These are phyloP conservation scores for Xylaria sp. DNA, from an alignment of 2,329 filamentous ascomycete species.

Conservation along the genomic window DNA sequence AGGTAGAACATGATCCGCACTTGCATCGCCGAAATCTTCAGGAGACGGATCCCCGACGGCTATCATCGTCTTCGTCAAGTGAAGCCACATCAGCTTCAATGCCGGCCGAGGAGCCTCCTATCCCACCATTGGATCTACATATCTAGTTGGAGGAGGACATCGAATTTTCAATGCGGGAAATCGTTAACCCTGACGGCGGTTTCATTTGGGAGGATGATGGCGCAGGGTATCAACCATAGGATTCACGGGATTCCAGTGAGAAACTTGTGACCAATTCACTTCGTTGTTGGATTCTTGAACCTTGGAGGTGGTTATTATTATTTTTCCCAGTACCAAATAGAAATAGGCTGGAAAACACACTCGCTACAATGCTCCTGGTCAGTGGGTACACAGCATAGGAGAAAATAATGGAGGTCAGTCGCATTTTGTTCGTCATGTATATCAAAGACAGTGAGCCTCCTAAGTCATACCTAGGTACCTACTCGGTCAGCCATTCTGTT, in stretches of 20 bases:
- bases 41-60: conserved; percentile 21
- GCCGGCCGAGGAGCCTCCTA: conserved; percentile 3
- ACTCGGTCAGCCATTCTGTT: neutral
- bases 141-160: conserved; percentile 18
- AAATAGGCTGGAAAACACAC: neutral
- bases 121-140: conserved; percentile 2
- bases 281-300: neutral
- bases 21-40: conserved; percentile 26
- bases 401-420: neutral
- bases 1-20: conserved; percentile 22
- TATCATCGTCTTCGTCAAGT: conserved; percentile 22
- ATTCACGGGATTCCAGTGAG: conserved; percentile 22
- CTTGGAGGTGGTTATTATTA: too few relatives aligned
- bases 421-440: neutral
- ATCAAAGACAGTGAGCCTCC: neutral
- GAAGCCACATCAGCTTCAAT: conserved; percentile 15
- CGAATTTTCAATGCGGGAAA: neutral
- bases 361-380: neutral
- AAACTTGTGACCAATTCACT: neutral
- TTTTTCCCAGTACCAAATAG: neutral
- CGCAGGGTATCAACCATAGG: conserved; percentile 23
- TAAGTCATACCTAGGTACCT: conserved; percentile 2
- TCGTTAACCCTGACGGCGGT: neutral
- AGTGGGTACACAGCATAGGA: neutral
- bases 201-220: conserved; percentile 8